A percentile compares a stretch with the other conserved stretches of the same genome.
phyloP scores from a whole-genome alignment of 768 basidiomycete species.

The Lentinula guzmanii region DNA sequence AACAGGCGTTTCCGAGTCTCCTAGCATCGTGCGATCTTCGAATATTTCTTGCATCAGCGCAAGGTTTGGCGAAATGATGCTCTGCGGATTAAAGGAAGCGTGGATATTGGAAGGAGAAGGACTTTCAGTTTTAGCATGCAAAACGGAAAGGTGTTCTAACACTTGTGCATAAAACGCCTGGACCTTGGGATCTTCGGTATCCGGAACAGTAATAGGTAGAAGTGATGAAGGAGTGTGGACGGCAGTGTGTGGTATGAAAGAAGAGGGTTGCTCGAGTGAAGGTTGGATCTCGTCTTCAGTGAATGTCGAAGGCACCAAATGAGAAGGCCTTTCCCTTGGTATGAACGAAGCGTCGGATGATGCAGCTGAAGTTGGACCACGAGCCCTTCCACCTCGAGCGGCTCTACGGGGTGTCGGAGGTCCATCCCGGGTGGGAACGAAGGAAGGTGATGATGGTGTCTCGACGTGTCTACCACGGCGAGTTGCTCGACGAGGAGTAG shows the following conservation, averaged over 20 bases:
- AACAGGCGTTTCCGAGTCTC: not conserved
- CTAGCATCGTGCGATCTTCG: not conserved
- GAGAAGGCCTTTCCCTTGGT: not conserved
- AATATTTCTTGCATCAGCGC: constrained; percentile 9
- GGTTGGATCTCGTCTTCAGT: not conserved
- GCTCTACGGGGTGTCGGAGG: constrained; percentile 64
- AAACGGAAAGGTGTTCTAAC: constrained; percentile 65
- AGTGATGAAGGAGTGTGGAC: constrained; percentile 28
- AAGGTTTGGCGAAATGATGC: constrained; percentile 5
- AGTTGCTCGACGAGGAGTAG: constrained; percentile 54
- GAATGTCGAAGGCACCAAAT: constrained; percentile 2
- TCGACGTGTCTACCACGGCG: constrained; percentile 18
- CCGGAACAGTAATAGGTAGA: constrained; percentile 54
- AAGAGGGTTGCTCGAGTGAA: too few relatives aligned
- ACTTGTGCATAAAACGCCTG: constrained; percentile 85
- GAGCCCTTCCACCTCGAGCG: constrained; percentile 16
- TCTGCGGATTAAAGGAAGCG: not conserved
- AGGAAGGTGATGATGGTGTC: constrained; percentile 22
- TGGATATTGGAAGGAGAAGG: not conserved
- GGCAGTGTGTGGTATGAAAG: constrained; percentile 13
- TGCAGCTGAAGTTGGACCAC: not conserved
- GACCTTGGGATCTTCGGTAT: constrained; percentile 68
- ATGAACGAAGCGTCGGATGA: constrained; percentile 15
- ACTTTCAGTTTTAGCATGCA: constrained; percentile 48
- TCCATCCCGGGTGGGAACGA: constrained; percentile 46